Evolutionary conservation across 352 stramenopile species (phyloP), one percentile per base, ranked within the genome.

Genomic region (Ophiocytium majus): DNA sequence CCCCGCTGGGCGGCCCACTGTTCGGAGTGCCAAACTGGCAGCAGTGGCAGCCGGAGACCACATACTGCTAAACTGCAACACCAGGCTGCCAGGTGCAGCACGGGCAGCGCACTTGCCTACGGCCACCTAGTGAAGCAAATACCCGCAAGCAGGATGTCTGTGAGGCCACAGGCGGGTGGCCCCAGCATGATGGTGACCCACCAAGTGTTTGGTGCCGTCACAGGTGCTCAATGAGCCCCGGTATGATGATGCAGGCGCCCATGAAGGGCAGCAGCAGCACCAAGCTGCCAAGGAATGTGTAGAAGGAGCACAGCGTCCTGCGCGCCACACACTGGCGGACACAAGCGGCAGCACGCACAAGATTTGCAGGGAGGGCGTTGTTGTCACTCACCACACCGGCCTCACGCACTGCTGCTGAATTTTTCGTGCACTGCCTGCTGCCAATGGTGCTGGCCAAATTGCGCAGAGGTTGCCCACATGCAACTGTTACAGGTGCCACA

Each of bases 271-370:
- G 5, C 32, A 78, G 5, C 5, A 14, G 5, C 35, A 17, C 66
- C 5, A 78, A 14, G 5, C 5, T 14, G 5, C 5, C 66, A 5
- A 78, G 66, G 35, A 78, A 78, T 5, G 32, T 14, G 66, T 78
- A 78, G 35, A 78, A 78, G 35, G 66, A 78, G 5, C 66, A 78
- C 5, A 78, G 66, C 5, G 66, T 78, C 66, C 14, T 78, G 5
- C 14, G 5, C 5, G 32, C 66, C 66, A 78, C 66, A 17, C 66
- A 78, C 66, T 78, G 35, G 14, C 5, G 66, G 35, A 14, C 32
- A 78, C 32, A 14, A 57, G 43, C 5, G 14, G 43, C 43, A 57
- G 43, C 43, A 57, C 43, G 14, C 43, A 57, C 43, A 57, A 57
- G 5, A 57, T 57, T 5, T 14, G 43, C 43, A 14, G 5, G 14